Conservation (phyloP, 2,329 filamentous ascomycete genomes). For the Cadophora gregata region DNA sequence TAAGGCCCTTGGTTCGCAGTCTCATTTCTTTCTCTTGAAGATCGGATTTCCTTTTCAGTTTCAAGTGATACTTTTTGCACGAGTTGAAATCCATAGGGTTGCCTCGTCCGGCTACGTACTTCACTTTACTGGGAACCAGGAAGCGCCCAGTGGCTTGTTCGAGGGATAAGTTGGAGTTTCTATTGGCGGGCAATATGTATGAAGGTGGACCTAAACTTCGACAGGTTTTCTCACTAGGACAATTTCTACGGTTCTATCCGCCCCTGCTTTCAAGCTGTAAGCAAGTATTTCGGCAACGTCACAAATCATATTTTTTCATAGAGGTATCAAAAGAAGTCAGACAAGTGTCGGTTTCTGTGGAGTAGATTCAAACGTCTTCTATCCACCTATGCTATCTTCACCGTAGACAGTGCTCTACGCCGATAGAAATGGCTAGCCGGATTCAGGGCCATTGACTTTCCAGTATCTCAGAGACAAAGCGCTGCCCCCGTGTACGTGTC, state of each 20-base stretch:
- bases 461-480: conserved; percentile 14
- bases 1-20: no score
- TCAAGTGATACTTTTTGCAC: no score
- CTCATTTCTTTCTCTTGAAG: no score
- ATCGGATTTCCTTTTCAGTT: no score
- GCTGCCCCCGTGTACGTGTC: conserved; percentile 30
- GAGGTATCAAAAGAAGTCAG: background rate
- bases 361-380: conserved; percentile 29
- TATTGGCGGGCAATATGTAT: background rate
- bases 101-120: background rate
- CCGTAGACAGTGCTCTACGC: conserved; percentile 20
- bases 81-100: no score
- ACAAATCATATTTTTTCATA: background rate
- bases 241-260: no score
- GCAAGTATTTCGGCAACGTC: no score
- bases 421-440: conserved; percentile 22
- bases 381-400: conserved; percentile 20
- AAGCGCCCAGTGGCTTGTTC: background rate
- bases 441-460: conserved; percentile 20
- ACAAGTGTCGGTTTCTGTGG: conserved; percentile 11
- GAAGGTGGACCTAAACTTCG: background rate
- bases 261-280: no score
- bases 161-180: background rate
- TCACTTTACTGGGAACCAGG: background rate
- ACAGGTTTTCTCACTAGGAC: no score